Percentiles rank a stretch among this genome's conserved stretches.
phyloP scores from a whole-genome alignment of 306 rosid species.

The Acmispon strigosus region DNA sequence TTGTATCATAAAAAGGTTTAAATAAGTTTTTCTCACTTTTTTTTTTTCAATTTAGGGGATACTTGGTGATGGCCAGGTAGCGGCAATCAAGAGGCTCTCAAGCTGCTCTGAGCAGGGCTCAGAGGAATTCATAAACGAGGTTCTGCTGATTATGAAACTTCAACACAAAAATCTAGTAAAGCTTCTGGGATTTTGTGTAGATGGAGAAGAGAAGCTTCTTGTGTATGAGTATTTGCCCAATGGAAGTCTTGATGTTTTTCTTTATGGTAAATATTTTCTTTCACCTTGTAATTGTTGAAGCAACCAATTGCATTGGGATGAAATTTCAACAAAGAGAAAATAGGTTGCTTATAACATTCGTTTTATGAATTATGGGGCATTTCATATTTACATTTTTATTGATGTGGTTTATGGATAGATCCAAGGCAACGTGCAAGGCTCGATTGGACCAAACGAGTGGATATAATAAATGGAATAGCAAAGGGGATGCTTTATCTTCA shows the following conservation, averaged over 20 bases:
- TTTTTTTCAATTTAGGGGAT: conserved; percentile 22
- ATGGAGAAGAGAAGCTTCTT: conserved; percentile 52
- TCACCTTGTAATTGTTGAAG: no score
- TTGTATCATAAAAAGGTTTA: no score
- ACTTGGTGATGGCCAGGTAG: conserved; percentile 45
- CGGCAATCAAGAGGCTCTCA: conserved; percentile 71
- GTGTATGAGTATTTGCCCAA: conserved; percentile 67
- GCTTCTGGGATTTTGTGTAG: conserved; percentile 61
- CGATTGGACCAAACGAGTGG: conserved; percentile 30
- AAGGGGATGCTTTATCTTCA: conserved; percentile 43
- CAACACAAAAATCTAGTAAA: conserved; percentile 71
- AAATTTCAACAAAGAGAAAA: background rate
- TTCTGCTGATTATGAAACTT: conserved; percentile 48
- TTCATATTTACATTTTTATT: background rate
- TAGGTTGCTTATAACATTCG: background rate
- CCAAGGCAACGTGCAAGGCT: conserved; percentile 21
- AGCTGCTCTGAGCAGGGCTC: conserved; percentile 52
- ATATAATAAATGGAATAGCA: conserved; percentile 39
- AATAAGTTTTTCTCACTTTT: no score
- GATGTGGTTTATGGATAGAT: conserved; percentile 17
- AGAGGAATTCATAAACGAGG: conserved; percentile 58
- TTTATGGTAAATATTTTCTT: conserved; percentile 36
- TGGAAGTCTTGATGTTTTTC: conserved; percentile 43
- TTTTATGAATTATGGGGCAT: background rate
- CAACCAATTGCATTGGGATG: no score